phyloP scores from a whole-genome alignment of 139 green algal species.

The Coelastrella sp. region DNA sequence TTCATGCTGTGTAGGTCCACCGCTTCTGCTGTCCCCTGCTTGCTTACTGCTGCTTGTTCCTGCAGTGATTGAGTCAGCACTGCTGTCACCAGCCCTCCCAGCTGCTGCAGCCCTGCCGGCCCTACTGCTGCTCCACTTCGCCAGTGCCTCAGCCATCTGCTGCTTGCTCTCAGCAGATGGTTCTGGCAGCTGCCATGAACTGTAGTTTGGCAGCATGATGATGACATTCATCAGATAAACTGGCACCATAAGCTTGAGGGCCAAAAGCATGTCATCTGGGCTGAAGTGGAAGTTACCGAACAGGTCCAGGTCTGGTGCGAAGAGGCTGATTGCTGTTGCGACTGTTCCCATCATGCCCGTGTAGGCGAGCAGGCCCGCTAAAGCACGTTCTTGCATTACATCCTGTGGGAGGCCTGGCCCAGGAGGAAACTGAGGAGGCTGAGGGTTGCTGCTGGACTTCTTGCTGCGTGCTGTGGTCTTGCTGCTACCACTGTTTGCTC shows the following conservation, averaged over 20 bases:
- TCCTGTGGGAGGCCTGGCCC: neutral
- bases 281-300: constrained; percentile 35
- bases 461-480: neutral
- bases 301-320: neutral
- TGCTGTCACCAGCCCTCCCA: neutral
- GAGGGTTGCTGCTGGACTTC: neutral
- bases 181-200: constrained; percentile 40
- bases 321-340: constrained; percentile 2
- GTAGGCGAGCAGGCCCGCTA: constrained; percentile 41
- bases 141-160: constrained; percentile 9
- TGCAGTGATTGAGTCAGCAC: neutral
- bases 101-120: neutral
- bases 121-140: neutral
- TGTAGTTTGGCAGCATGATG: constrained; percentile 40
- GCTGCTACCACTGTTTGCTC: neutral
- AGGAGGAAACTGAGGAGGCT: neutral
- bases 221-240: constrained; percentile 26
- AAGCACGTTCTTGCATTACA: constrained; percentile 20
- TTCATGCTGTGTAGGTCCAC: no score
- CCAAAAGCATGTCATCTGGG: neutral
- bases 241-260: constrained; percentile 34
- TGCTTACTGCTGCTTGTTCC: neutral
- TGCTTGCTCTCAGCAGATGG: neutral
- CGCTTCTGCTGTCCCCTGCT: no score
- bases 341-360: constrained; percentile 35